A percentile compares a stretch with the other conserved stretches of the same genome.
phyloP scores from a whole-genome alignment of 495 filamentous ascomycete genomes.

The Cetradonia linearis region DNA sequence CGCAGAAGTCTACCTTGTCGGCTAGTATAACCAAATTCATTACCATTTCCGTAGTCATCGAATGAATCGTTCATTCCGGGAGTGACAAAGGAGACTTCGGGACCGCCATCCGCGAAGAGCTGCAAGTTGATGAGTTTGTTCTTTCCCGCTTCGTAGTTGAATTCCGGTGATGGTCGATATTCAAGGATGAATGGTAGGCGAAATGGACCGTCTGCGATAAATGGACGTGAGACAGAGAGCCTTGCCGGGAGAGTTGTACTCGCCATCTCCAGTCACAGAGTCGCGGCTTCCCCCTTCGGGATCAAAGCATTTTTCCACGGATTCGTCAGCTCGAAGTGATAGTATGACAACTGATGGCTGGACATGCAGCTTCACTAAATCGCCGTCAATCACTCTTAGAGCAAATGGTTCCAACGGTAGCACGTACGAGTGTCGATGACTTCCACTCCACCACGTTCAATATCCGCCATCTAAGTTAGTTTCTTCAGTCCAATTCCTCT shows the following conservation, averaged over 20 bases:
- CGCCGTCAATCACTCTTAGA: conserved; percentile 18
- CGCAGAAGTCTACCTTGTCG: conserved; percentile 59
- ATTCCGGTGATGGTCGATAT: conserved; percentile 64
- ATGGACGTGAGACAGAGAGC: conserved; percentile 3
- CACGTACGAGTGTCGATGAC: conserved; percentile 55
- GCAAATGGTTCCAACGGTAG: neutral
- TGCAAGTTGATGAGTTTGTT: conserved; percentile 52
- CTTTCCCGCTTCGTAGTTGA: conserved; percentile 59
- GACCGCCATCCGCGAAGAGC: conserved; percentile 38
- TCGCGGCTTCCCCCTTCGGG: conserved; percentile 17
- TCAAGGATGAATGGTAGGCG: conserved; percentile 61
- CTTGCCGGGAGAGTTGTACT: conserved; percentile 6
- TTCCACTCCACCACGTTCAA: conserved; percentile 58
- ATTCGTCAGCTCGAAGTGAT: conserved; percentile 58
- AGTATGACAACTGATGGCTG: conserved; percentile 73
- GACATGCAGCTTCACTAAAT: conserved; percentile 57
- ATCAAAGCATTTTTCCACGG: conserved; percentile 25
- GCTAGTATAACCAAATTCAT: conserved; percentile 40
- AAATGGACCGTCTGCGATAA: conserved; percentile 30
- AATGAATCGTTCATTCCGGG: conserved; percentile 44
- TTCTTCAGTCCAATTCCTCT: neutral
- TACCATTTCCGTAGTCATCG: conserved; percentile 37
- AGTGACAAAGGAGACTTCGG: conserved; percentile 47
- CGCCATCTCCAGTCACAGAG: conserved; percentile 27
- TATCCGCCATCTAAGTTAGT: conserved; percentile 52